Percentiles rank a stretch among this genome's conserved stretches.
phyloP scores from a whole-genome alignment of 2,329 filamentous ascomycete species.

The Colletotrichum shisoi region DNA sequence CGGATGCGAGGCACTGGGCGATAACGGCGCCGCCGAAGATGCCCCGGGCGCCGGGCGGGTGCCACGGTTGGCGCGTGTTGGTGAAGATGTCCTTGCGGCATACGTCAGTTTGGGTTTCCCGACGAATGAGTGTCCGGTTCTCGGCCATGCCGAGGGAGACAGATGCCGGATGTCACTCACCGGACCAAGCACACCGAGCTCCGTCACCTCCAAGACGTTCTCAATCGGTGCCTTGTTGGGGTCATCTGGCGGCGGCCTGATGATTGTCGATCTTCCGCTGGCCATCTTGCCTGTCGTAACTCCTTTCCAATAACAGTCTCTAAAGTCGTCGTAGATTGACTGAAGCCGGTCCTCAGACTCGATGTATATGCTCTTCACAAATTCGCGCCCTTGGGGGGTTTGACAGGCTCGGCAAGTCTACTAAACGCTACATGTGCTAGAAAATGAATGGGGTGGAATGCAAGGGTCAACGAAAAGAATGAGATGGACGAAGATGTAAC shows the following conservation, averaged over 20 bases:
- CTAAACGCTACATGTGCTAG: no score
- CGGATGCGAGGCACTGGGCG: slow-evolving; percentile 87
- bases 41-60: slow-evolving; percentile 87
- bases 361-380: not conserved
- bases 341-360: not conserved
- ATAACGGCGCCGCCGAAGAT: slow-evolving; percentile 95
- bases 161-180: slow-evolving; percentile 56
- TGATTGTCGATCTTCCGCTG: slow-evolving; percentile 62
- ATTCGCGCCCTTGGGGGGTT: slow-evolving; percentile 3
- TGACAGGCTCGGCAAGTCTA: not conserved
- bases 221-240: slow-evolving; percentile 81
- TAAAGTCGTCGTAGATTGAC: not conserved
- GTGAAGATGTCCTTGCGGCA: slow-evolving; percentile 84
- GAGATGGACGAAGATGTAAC: not conserved
- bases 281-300: slow-evolving; percentile 15
- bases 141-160: no score
- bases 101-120: not conserved
- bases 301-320: not conserved
- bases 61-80: slow-evolving; percentile 90
- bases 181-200: slow-evolving; percentile 76
- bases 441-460: not conserved
- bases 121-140: not conserved
- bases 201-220: slow-evolving; percentile 86
- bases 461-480: not conserved
- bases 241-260: slow-evolving; percentile 78